These are phyloP conservation scores for Vigna angularis DNA, from an alignment of 306 rosid genomes.

Conservation along the genomic window DNA sequence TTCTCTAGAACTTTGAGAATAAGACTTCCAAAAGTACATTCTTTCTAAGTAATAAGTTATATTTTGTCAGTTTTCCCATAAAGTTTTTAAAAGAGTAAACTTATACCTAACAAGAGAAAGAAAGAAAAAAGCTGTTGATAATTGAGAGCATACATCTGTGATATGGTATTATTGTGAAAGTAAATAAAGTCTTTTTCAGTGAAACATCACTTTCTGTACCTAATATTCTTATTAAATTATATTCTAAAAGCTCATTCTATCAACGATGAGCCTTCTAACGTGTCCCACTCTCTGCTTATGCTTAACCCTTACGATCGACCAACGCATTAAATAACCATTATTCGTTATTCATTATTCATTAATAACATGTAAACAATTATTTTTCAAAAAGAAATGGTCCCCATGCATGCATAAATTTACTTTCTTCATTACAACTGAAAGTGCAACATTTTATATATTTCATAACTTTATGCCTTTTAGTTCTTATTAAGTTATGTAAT, in stretches of 20 bases:
- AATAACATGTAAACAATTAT: background rate
- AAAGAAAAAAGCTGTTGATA: background rate
- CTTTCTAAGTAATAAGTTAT: too few species aligned
- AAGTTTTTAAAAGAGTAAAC: background rate
- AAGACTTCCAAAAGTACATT: too few species aligned
- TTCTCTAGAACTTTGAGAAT: too few species aligned
- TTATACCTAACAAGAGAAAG: background rate
- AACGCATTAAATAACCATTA: background rate
- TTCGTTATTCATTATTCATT: background rate
- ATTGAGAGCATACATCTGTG: background rate
- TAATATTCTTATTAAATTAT: conserved; percentile 31
- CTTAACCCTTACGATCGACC: background rate
- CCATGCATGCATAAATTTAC: background rate
- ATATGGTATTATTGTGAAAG: conserved; percentile 1
- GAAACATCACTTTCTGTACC: conserved; percentile 45
- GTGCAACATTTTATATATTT: background rate
- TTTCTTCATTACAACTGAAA: background rate
- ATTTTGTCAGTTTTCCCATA: background rate
- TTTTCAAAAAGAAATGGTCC: conserved; percentile 31
- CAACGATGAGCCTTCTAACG: conserved; percentile 18
- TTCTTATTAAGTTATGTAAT: conserved; percentile 11
- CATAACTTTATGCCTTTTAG: conserved; percentile 29
- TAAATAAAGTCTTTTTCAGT: conserved; percentile 31
- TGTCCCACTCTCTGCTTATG: conserved; percentile 18
- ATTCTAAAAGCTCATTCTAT: conserved; percentile 22